Percentiles rank a stretch among this genome's conserved stretches.
Evolutionary conservation across 805 yeast species (phyloP).

Genomic region (Wickerhamiella lipophila): DNA sequence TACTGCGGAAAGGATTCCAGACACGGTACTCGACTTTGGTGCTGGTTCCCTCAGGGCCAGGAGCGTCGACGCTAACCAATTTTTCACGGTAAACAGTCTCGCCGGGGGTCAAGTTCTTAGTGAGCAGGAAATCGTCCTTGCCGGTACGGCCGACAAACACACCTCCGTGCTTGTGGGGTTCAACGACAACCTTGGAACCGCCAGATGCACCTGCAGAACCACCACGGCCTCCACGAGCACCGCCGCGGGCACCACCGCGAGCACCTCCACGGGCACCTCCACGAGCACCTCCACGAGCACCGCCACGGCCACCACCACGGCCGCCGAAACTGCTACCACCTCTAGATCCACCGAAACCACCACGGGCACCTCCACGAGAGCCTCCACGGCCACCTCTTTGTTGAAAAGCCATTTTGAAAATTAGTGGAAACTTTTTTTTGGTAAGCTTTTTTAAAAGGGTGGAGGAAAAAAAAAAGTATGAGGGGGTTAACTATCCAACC

Average conservation of each 20-base stretch:
- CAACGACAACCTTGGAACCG: constrained; percentile 88
- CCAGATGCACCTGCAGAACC: constrained; percentile 46
- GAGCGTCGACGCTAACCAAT: constrained; percentile 87
- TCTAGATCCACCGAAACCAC: constrained; percentile 35
- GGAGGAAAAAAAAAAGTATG: background rate
- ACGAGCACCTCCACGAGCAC: constrained; percentile 31
- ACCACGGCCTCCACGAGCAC: constrained; percentile 45
- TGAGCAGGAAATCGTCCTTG: constrained; percentile 94
- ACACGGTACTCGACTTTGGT: constrained; percentile 98
- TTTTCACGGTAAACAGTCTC: constrained; percentile 98
- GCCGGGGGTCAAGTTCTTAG: constrained; percentile 96
- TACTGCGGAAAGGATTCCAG: constrained; percentile 99
- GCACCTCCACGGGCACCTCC: constrained; percentile 41
- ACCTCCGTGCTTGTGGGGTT: constrained; percentile 97
- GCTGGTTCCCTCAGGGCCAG: constrained; percentile 66
- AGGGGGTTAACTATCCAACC: background rate
- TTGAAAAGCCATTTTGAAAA: constrained; percentile 7
- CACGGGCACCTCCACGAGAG: constrained; percentile 35
- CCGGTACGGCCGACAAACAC: constrained; percentile 95
- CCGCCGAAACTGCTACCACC: constrained; percentile 32
- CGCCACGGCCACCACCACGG: constrained; percentile 41
- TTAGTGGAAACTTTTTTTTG: background rate
- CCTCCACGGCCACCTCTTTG: constrained; percentile 35
- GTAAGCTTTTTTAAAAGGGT: background rate
- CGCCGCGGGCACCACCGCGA: constrained; percentile 38